Percentiles rank a stretch among this genome's conserved stretches.
Conservation (phyloP, 2,329 filamentous ascomycete genomes). For the Stenocarpella maydis region DNA sequence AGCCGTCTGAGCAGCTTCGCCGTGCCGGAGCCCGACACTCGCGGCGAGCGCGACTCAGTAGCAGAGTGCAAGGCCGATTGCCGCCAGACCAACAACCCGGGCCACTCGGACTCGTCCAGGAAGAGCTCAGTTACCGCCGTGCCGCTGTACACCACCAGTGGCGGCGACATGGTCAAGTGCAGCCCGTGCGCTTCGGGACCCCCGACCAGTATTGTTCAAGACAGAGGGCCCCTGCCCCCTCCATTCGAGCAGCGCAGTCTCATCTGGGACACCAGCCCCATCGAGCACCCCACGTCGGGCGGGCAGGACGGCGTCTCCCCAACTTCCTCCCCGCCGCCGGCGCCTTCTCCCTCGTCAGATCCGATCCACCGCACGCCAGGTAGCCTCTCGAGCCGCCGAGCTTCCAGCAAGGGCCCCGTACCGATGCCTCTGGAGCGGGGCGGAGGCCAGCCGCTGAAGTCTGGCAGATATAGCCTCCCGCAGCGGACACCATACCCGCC, state of each 20-base stretch:
- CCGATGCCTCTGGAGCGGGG: slow-evolving; percentile 16
- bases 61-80: slow-evolving; percentile 1
- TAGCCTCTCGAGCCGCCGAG: slow-evolving; percentile 30
- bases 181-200: not conserved
- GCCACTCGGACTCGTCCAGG: not conserved
- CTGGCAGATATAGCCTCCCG: not conserved
- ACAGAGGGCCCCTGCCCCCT: not conserved
- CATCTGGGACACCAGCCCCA: slow-evolving; percentile 16
- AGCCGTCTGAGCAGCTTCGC: slow-evolving; percentile 18
- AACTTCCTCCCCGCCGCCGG: slow-evolving; percentile 10
- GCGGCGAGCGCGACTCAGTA: not conserved
- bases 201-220: not conserved
- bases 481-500: slow-evolving; percentile 31
- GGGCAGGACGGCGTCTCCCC: not conserved
- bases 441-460: not conserved
- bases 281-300: not conserved
- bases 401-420: not conserved
- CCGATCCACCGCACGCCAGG: slow-evolving; percentile 1
- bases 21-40: not conserved
- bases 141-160: slow-evolving; percentile 20
- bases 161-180: slow-evolving; percentile 11
- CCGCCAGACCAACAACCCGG: not conserved
- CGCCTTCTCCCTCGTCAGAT: not conserved
- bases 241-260: slow-evolving; percentile 7
- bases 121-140: slow-evolving; percentile 24